These are phyloP conservation scores for Codiaeum variegatum DNA, from an alignment of 441 rosid genomes.

Conservation along the genomic window DNA sequence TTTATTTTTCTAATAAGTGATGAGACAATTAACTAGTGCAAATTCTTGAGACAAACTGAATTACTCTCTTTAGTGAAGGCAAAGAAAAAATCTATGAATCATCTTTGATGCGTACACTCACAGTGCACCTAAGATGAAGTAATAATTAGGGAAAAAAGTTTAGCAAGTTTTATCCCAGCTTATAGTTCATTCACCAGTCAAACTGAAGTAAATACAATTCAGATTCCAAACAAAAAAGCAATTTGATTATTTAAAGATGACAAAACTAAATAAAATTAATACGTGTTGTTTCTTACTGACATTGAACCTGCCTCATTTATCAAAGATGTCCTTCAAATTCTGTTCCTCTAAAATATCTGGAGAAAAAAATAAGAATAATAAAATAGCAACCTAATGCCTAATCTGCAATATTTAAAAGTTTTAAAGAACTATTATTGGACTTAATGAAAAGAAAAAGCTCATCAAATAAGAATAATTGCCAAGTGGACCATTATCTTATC, in stretches of 20 bases:
- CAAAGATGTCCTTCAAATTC: constrained; percentile 91
- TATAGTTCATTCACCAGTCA: not conserved
- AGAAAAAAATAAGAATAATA: constrained; percentile 5
- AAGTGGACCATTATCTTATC: not conserved
- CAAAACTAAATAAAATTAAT: not conserved
- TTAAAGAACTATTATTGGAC: constrained; percentile 16
- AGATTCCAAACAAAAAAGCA: not conserved
- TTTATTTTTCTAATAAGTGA: not conserved
- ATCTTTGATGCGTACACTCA: not conserved
- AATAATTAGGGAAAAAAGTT: not conserved
- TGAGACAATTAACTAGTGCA: constrained; percentile 2
- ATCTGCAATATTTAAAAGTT: constrained; percentile 50
- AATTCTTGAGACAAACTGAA: not conserved
- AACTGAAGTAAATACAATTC: not conserved
- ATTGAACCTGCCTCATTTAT: constrained; percentile 95
- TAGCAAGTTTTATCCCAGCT: not conserved
- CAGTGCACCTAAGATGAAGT: not conserved
- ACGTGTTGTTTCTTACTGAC: constrained; percentile 46
- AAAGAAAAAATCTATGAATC: not conserved
- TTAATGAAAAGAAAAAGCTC: not conserved
- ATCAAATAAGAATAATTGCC: not conserved
- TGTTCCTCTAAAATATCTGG: constrained; percentile 87
- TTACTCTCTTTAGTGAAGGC: not conserved
- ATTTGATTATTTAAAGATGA: constrained; percentile 2
- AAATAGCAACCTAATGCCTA: no score